Evolutionary conservation across 768 basidiomycete genomes (phyloP).

Genomic region (Saitozyma sp.): DNA sequence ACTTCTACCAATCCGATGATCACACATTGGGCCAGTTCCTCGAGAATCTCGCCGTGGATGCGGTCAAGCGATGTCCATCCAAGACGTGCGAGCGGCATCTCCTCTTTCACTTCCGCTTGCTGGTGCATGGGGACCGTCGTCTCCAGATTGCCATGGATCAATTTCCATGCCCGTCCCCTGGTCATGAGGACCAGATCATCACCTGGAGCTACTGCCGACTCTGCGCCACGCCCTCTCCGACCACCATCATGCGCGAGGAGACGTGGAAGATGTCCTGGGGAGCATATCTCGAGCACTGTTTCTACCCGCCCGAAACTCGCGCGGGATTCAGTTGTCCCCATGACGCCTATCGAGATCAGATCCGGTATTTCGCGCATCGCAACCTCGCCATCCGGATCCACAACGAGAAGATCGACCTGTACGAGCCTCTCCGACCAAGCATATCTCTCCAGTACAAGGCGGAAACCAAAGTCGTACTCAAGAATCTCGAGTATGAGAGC

Average conservation of each 20-base stretch:
- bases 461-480: slow-evolving; percentile 82
- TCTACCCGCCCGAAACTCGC: slow-evolving; percentile 82
- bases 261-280: slow-evolving; percentile 93
- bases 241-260: slow-evolving; percentile 87
- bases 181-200: slow-evolving; percentile 67
- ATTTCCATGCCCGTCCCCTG: slow-evolving; percentile 54
- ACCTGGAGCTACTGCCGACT: slow-evolving; percentile 75
- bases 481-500: slow-evolving; percentile 83
- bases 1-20: slow-evolving; percentile 91
- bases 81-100: slow-evolving; percentile 81
- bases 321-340: slow-evolving; percentile 88
- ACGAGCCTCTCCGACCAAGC: slow-evolving; percentile 86
- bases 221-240: slow-evolving; percentile 80
- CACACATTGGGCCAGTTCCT: slow-evolving; percentile 91
- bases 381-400: slow-evolving; percentile 66
- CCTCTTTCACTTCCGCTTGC: slow-evolving; percentile 82
- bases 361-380: slow-evolving; percentile 80
- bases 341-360: slow-evolving; percentile 89
- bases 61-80: slow-evolving; percentile 69
- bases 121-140: slow-evolving; percentile 81
- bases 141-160: slow-evolving; percentile 84
- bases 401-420: slow-evolving; percentile 74
- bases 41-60: slow-evolving; percentile 62
- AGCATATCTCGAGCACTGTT: slow-evolving; percentile 92
- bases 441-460: slow-evolving; percentile 80